Evolutionary conservation across 202 grass and related monocot species (phyloP).

Genomic region (Musa balbisiana): DNA sequence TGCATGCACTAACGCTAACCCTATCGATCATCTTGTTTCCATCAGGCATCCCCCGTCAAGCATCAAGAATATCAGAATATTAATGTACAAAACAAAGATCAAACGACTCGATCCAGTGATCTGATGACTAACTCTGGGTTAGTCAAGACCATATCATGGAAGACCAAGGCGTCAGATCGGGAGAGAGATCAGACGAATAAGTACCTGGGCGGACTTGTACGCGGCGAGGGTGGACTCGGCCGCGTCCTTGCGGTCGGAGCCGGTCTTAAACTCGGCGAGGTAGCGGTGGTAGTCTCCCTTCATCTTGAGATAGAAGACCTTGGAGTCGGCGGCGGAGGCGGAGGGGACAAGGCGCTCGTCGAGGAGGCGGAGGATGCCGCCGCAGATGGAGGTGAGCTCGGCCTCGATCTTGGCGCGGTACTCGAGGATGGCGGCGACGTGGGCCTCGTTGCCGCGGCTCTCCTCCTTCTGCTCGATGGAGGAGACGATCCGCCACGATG

Average conservation of each 20-base stretch:
- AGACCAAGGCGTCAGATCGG: not conserved
- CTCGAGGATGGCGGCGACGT: not conserved
- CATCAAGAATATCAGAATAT: not conserved
- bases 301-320: slow-evolving; percentile 99
- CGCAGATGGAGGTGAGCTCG: slow-evolving; percentile 2
- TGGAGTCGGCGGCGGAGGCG: slow-evolving; percentile 35
- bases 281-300: slow-evolving; percentile 96
- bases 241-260: slow-evolving; percentile 66
- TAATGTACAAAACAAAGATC: not conserved
- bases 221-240: slow-evolving; percentile 55
- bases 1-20: too few relatives aligned
- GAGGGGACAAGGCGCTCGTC: not conserved
- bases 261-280: slow-evolving; percentile 86
- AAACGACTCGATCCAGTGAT: not conserved
- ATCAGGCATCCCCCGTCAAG: not conserved
- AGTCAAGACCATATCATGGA: not conserved
- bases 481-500: slow-evolving; percentile 2
- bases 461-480: slow-evolving; percentile 11
- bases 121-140: not conserved
- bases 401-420: slow-evolving; percentile 7
- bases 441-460: slow-evolving; percentile 8
- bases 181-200: not conserved
- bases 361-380: not conserved
- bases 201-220: slow-evolving; percentile 3
- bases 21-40: too few relatives aligned